Base-by-base conservation (phyloP, 2,329 filamentous ascomycete species). In the Pseudopithomyces maydicus region DNA sequence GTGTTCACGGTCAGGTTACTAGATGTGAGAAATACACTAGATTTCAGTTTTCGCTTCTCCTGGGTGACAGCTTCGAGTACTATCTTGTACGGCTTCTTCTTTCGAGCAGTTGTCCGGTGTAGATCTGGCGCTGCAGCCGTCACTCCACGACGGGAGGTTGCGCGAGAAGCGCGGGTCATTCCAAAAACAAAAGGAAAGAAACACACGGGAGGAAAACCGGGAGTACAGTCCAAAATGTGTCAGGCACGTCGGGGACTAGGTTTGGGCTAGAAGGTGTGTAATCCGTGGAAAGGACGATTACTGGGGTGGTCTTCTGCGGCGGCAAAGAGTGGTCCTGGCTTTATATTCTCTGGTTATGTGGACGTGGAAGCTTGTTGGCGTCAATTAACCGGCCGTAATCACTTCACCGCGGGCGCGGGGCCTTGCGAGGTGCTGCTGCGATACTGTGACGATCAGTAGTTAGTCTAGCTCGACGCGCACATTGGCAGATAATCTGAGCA, bases 31-130 rank as follows among this genome's bases (percentile, higher is more conserved):
- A 78, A 65, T 65, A 81, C 79, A 54, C 75, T 69, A 58, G 82
- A 81, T 52, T 81, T 79, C 45, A 87, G 78, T 66, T 84, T 87
- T 68, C 83, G 85, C 74, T 86, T 86, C 68, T 85, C 83, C 59
- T 84, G 82, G 2, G 84, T 81, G 44, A 87, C 76, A 15, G 78
- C 80, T 69, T 86, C 83, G 55, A 87, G 75, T 26, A 88, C 79
- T 48, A 87, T 81, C 68, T 86, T 87, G 73, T 87, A 82, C 1
- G 76, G 74, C 58, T 81, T 80, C 58, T 80, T 79, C 59, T 69
- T 70, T 56, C 63, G 66, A 55, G 62, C 55, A 36, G 46, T 61
- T 38, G 69, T 61, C 45, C 62, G 67, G 46, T 65, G 54, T 48
- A 67, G 67, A 32, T 70, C 65, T 36, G 60, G 52, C 41, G 56